Evolutionary conservation across 2,329 filamentous ascomycete species (phyloP).

Genomic region (Fusarium brevicatenulatum): DNA sequence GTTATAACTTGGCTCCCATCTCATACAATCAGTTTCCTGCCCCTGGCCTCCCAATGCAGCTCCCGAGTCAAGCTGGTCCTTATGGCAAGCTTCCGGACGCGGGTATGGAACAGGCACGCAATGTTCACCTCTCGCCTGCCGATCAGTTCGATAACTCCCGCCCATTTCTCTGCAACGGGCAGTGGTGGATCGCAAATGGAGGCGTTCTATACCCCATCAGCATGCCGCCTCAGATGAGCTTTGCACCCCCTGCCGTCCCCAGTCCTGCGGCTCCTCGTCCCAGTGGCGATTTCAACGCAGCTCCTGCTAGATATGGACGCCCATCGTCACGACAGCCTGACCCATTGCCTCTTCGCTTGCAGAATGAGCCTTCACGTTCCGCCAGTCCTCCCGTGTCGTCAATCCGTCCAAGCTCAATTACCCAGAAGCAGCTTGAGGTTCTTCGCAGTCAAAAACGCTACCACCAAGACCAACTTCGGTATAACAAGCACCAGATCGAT

Average conservation of each 20-base stretch:
- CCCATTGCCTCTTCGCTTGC: slow-evolving; percentile 2
- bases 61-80: slow-evolving; percentile 30
- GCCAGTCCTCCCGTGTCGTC: slow-evolving; percentile 63
- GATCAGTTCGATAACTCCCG: slow-evolving; percentile 59
- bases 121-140: slow-evolving; percentile 51
- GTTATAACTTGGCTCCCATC: slow-evolving; percentile 48
- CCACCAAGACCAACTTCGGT: slow-evolving; percentile 67
- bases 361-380: slow-evolving; percentile 1
- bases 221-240: slow-evolving; percentile 34
- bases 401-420: slow-evolving; percentile 70
- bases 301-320: slow-evolving; percentile 6
- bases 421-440: slow-evolving; percentile 64
- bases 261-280: slow-evolving; percentile 10
- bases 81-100: slow-evolving; percentile 47
- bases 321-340: slow-evolving; percentile 7
- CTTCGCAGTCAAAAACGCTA: slow-evolving; percentile 65
- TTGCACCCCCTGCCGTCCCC: slow-evolving; percentile 42
- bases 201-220: slow-evolving; percentile 40
- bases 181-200: slow-evolving; percentile 53
- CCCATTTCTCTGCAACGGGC: slow-evolving; percentile 58
- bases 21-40: slow-evolving; percentile 39
- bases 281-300: slow-evolving; percentile 1
- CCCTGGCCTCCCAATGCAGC: slow-evolving; percentile 25
- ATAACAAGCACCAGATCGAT: slow-evolving; percentile 72
- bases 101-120: slow-evolving; percentile 47